These are phyloP conservation scores for Petunia axillaris DNA, from an alignment of 257 asterid species.

Conservation along the genomic window DNA sequence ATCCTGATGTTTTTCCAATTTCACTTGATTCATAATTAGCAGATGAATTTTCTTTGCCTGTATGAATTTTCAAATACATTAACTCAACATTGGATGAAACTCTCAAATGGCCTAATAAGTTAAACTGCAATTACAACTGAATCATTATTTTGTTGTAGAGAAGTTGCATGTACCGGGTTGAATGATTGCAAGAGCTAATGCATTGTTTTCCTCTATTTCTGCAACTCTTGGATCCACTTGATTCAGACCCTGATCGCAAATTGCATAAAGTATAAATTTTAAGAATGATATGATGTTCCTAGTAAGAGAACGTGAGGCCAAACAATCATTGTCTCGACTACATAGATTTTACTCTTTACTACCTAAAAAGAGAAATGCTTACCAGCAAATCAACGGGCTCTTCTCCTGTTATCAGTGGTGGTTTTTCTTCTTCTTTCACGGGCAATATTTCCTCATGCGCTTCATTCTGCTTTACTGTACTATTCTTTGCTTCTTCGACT, in stretches of 20 bases:
- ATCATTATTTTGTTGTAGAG: neutral
- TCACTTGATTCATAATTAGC: slow-evolving; percentile 32
- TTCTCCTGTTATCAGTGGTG: slow-evolving; percentile 38
- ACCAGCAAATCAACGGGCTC: slow-evolving; percentile 73
- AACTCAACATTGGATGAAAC: neutral
- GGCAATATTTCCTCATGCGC: slow-evolving; percentile 36
- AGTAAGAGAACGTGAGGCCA: neutral
- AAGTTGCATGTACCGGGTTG: slow-evolving; percentile 55
- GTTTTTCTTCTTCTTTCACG: slow-evolving; percentile 37
- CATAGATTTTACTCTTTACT: neutral
- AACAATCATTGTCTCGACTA: neutral
- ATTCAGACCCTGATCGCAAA: slow-evolving; percentile 50
- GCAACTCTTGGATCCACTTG: slow-evolving; percentile 53
- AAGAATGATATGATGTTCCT: neutral
- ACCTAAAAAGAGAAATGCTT: slow-evolving; percentile 23
- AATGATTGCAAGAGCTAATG: slow-evolving; percentile 78
- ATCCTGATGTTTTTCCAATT: slow-evolving; percentile 58
- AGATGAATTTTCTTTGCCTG: slow-evolving; percentile 48
- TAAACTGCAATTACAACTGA: neutral
- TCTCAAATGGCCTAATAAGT: neutral
- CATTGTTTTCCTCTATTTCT: slow-evolving; percentile 66
- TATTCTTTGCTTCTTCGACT: slow-evolving; percentile 38
- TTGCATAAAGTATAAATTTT: neutral
- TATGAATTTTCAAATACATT: neutral
- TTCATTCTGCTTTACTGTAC: slow-evolving; percentile 36